Conservation (phyloP, 257 asterid species). For the Fraxinus cuspidata region DNA sequence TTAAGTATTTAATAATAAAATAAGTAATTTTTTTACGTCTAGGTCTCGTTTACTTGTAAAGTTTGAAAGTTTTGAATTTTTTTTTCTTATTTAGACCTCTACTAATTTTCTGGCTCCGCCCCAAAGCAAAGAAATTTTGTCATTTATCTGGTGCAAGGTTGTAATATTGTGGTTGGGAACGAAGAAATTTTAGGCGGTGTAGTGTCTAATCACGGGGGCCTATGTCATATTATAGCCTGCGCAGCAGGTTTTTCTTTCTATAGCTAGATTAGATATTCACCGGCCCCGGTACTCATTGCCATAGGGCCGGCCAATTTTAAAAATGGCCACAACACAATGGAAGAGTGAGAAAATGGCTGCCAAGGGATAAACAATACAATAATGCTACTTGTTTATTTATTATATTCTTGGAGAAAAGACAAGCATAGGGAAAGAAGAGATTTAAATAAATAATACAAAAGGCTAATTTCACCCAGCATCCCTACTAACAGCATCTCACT, state of each 20-base stretch:
- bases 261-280: neutral
- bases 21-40: no score
- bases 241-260: slow-evolving; percentile 23
- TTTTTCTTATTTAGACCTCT: no score
- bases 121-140: slow-evolving; percentile 16
- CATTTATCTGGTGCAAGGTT: slow-evolving; percentile 34
- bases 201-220: neutral
- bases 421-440: neutral
- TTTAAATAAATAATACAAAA: slow-evolving; percentile 15
- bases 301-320: neutral
- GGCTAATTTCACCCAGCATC: slow-evolving; percentile 29
- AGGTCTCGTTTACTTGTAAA: no score
- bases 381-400: no score
- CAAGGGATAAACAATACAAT: slow-evolving; percentile 40
- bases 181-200: slow-evolving; percentile 30
- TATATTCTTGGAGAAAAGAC: slow-evolving; percentile 11
- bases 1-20: no score
- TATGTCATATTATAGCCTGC: slow-evolving; percentile 32
- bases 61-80: no score
- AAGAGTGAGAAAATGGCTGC: slow-evolving; percentile 7
- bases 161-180: slow-evolving; percentile 21
- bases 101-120: no score
- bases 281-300: slow-evolving; percentile 12
- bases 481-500: slow-evolving; percentile 22
- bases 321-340: slow-evolving; percentile 18